Evolutionary conservation across 2,329 filamentous ascomycete genomes (phyloP), one percentile per base, ranked within the genome.

Genomic region (Rhynchosporium agropyri): DNA sequence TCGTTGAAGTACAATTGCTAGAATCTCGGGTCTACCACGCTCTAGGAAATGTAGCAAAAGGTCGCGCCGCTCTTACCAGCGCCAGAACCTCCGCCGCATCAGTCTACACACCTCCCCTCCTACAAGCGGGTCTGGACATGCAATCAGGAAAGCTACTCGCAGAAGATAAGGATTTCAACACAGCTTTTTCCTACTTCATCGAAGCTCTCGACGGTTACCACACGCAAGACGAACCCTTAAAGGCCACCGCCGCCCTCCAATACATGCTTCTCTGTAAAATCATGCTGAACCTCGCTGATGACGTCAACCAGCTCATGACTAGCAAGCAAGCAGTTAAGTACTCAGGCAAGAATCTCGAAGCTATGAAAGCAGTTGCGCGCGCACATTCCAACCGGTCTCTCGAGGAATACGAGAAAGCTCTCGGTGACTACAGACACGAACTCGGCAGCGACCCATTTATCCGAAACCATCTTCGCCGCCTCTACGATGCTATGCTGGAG

Each of bases 231-330:
- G 92, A 97, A 75, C 81, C 88, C 45, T 80, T 84, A 68, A 92
- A 93, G 79, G 95, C 96, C n/a, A 96, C 94, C n/a, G 91, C 94
- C 12, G 92, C 95, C 10, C 83, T 99, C 69, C 95, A 99, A 81
- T 99, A 99, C 83, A 99, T 99, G 95, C 86, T 99, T 60, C 88
- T 99, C 42, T 98, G 95, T 87, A 99, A 99, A 83, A 95, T 99
- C 77, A 99, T 99, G 96, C 84, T 99, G 71, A 99, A 99, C 79
- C 84, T 96, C 46, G 92, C 88, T 69, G 93, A 98, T 81, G 96
- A 99, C 77, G 94, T 99, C 76, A 96, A 94, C 79, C 87, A 90
- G 74, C 86, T 99, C 70, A 92, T 99, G 87, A 87, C 90, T 36
- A 96, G 92, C 60, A 99, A 99, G 84, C 93, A 97, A 77, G 95